Base-by-base conservation (phyloP, 2,329 filamentous ascomycete species). In the Lasiodiplodia citricola region DNA sequence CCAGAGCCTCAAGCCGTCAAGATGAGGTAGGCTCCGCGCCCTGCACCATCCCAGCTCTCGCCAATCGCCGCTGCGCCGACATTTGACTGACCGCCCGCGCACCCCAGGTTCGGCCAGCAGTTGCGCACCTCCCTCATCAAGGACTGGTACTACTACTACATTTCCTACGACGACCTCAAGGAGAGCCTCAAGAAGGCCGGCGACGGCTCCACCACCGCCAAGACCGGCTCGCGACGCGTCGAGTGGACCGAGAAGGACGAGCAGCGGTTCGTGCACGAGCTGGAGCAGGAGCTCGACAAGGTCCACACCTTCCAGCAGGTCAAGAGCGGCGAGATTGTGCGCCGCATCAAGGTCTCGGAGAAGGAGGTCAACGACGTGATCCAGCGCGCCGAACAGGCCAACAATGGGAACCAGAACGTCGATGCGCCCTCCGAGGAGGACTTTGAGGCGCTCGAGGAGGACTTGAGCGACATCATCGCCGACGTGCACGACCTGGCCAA, bases 111-210 rank as follows among this genome's bases (percentile, higher is more conserved):
- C 86, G 96, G 96, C 80, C 93, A 97, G 83, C 94, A 99, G 87
- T 90, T 99, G 77, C 93, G 93, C 72, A 95, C 93, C 76, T 97
- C 94, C 79, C 88, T 97, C 78, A 97, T 98, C 82, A 94, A 92
- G 85, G 94, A 98, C 83, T 99, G 96, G 84, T 91, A 94, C 80
- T 97, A 94, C 90, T 93, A 97, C 85, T 99, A 99, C 84, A 97
- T 99, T 82, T 92, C 93, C 83, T 99, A 99, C 83, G 94, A 97
- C 80, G 92, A 91, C 72, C 88, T 99, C 62, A 99, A 99, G 84
- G 86, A 87, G 73, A 90, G 93, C 73, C 89, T 99, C 71, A 96
- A 95, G 82, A 89, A 87, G 70, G 87, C 90, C 70, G 73, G 88
- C 89, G 70, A 82, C 79, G 55, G 51, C 52, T 54, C 68, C 28